Conservation (phyloP, 2,329 filamentous ascomycete species). For the Anisogramma anomala region DNA sequence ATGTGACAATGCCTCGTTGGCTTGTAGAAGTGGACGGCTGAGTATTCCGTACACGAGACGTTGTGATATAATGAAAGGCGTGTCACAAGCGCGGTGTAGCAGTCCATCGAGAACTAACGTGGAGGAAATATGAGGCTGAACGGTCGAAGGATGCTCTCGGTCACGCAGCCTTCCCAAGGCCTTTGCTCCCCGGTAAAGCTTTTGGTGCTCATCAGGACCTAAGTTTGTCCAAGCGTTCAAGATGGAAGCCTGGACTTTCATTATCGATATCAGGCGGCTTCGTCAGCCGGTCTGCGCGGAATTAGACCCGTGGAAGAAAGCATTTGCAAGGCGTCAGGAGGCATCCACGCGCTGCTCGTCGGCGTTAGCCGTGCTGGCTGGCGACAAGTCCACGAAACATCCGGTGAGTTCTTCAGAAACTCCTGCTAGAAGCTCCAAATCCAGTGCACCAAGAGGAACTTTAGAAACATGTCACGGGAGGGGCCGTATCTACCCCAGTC, state of each 20-base stretch:
- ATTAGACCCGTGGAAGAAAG: not conserved
- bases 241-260: not conserved
- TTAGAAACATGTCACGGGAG: constrained; percentile 1
- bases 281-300: not conserved
- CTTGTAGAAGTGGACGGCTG: not conserved
- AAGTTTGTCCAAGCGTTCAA: constrained; percentile 2
- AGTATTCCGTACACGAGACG: not conserved
- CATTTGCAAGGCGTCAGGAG: not conserved
- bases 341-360: too few relatives aligned
- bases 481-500: constrained; percentile 4
- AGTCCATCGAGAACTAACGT: not conserved
- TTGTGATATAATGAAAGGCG: not conserved
- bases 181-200: too few relatives aligned
- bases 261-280: not conserved
- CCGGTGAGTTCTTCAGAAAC: constrained; percentile 1
- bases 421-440: not conserved
- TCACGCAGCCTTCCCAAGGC: too few relatives aligned
- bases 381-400: not conserved
- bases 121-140: constrained; percentile 2
- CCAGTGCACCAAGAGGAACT: constrained; percentile 5
- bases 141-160: constrained; percentile 3
- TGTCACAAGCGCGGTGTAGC: not conserved
- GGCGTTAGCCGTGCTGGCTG: not conserved
- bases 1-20: not conserved
- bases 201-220: too few relatives aligned